Evolutionary conservation across 495 filamentous ascomycete species (phyloP), one percentile per base, ranked within the genome.

Genomic region (Aspergillus nidulans): DNA sequence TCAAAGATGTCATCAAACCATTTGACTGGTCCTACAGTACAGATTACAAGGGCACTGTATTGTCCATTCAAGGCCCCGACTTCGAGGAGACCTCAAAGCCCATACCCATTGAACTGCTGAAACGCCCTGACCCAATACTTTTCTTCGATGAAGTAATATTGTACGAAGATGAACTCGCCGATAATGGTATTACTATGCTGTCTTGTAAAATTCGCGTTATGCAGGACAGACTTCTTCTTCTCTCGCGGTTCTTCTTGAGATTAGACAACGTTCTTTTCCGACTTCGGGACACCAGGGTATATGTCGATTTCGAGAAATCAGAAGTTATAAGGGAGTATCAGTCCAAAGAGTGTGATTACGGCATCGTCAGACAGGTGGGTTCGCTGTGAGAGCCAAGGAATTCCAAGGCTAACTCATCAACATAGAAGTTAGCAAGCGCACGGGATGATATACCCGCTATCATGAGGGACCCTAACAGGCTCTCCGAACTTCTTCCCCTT

Each of bases 11-110:
- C 16, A 89, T 97, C 16, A 90, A 91, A 68, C 91, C 92, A 9
- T 98, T 94, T 67, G 94, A 98, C 72, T 98, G 94, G 94, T 95
- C 90, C 36, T 98, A 97, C 69, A 91, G 79, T 50, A 96, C 92
- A 15, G 81, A 85, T 44, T 97, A 95, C 66, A 80, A 77, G 49
- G 94, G 94, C 21, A 89, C 85, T 13, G 44, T 78, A 48, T 61
- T 63, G 28, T 57, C 69, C 20, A 52, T 36, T 36, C 57, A 59
- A 16, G 69, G 63, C 19, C 70, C 62, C 5, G 45, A 52, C 0
- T 85, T 89, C 56, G 57, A 75, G 24, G 69, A 75, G 19, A 81
- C 79, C n/a, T 67, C 69, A 20, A 77, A 71, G 32, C 73, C 77
- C 41, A 95, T 98, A 46, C 92, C 94, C 7, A 78, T 96, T 38